Conservation (phyloP, 805 yeast species). For the Starmerella bombi region DNA sequence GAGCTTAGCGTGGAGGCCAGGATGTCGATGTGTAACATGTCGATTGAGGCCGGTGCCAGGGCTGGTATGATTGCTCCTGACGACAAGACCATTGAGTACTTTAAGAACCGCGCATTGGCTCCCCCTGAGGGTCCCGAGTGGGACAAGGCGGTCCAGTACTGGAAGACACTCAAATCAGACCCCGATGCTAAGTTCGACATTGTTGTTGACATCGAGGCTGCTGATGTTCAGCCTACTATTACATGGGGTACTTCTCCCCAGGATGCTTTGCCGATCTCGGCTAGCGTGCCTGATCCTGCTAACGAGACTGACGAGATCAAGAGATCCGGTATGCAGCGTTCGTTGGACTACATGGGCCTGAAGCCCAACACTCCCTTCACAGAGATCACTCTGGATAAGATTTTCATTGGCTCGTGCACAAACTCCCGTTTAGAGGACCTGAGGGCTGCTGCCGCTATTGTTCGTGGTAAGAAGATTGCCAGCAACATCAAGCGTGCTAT, state of each 20-base stretch:
- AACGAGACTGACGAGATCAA: constrained; percentile 46
- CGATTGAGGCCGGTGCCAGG: constrained; percentile 98
- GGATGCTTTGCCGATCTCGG: constrained; percentile 92
- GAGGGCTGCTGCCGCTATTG: constrained; percentile 88
- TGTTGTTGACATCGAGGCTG: constrained; percentile 67
- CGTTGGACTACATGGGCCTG: constrained; percentile 85
- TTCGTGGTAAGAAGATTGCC: constrained; percentile 79
- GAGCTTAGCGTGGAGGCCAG: constrained; percentile 90
- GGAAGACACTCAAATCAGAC: constrained; percentile 81
- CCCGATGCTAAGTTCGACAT: constrained; percentile 81
- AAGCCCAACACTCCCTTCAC: constrained; percentile 64
- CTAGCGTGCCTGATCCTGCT: constrained; percentile 82
- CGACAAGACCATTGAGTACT: constrained; percentile 71
- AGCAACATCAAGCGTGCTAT: constrained; percentile 64
- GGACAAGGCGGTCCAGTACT: constrained; percentile 85
- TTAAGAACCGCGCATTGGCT: constrained; percentile 87
- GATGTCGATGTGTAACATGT: constrained; percentile 99
- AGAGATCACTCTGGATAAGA: constrained; percentile 76
- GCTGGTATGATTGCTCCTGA: constrained; percentile 99
- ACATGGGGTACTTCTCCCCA: constrained; percentile 99
- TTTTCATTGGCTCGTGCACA: constrained; percentile 95
- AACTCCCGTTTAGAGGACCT: constrained; percentile 95
- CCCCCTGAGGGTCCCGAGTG: constrained; percentile 79
- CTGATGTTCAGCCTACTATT: constrained; percentile 85
- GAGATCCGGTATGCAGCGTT: constrained; percentile 77